Percentiles rank a stretch among this genome's conserved stretches.
Conservation (phyloP, 2,329 filamentous ascomycete genomes). For the Colletotrichum shisoi region DNA sequence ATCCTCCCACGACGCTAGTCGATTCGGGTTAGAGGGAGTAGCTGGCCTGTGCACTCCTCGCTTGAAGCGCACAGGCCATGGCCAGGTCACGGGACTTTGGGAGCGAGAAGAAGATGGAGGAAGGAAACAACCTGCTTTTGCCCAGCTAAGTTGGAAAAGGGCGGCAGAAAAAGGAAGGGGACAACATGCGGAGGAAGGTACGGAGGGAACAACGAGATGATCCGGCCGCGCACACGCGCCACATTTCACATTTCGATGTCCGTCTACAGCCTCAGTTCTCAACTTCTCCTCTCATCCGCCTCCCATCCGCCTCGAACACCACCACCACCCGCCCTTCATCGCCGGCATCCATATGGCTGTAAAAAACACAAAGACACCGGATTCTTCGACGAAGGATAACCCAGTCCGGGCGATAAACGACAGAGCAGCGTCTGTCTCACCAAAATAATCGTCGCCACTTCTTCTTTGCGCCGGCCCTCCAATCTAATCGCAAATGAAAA, state of each 20-base stretch:
- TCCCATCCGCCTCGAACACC: too few relatives aligned
- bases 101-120: not conserved
- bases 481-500: slow-evolving; percentile 8
- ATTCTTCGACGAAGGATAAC: too few relatives aligned
- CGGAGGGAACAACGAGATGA: not conserved
- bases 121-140: not conserved
- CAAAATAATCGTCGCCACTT: not conserved
- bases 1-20: not conserved
- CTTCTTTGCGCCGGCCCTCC: not conserved
- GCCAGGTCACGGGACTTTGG: not conserved
- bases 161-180: too few relatives aligned
- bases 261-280: too few relatives aligned
- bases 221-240: not conserved
- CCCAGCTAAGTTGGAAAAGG: too few relatives aligned
- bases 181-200: too few relatives aligned
- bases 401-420: too few relatives aligned
- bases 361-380: too few relatives aligned
- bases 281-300: too few relatives aligned
- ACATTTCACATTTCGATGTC: too few relatives aligned
- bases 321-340: too few relatives aligned
- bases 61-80: not conserved
- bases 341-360: too few relatives aligned
- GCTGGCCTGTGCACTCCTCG: slow-evolving; percentile 6
- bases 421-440: not conserved
- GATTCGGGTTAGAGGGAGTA: not conserved